A percentile compares a stretch with the other conserved stretches of the same genome.
Conservation (phyloP, 2,329 filamentous ascomycete genomes). For the Arthrobotrys iridis region DNA sequence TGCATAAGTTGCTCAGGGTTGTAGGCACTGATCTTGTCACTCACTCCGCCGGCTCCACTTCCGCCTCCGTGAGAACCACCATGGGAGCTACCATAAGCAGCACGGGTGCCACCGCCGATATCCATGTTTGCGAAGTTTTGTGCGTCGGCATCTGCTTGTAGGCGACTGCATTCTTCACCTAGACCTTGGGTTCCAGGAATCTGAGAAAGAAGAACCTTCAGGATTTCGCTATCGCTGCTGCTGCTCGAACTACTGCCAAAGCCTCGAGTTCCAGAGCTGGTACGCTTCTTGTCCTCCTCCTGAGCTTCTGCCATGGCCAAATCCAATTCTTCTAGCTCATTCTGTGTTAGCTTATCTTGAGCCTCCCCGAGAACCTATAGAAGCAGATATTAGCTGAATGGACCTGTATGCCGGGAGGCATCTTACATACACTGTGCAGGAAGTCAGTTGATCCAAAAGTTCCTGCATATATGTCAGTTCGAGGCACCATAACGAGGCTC, state of each 20-base stretch:
- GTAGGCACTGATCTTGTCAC: constrained; percentile 37
- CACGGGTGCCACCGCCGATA: constrained; percentile 63
- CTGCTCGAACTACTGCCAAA: constrained; percentile 36
- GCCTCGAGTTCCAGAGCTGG: constrained; percentile 26
- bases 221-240: constrained; percentile 69
- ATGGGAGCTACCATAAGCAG: constrained; percentile 17
- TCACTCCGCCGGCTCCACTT: neutral
- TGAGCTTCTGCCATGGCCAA: constrained; percentile 76
- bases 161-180: constrained; percentile 76
- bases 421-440: constrained; percentile 71
- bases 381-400: neutral
- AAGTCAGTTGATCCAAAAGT: constrained; percentile 85
- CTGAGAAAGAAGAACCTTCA: constrained; percentile 82
- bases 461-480: constrained; percentile 57
- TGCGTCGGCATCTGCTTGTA: constrained; percentile 77
- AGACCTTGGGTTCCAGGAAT: constrained; percentile 79
- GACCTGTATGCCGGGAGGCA: neutral
- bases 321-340: constrained; percentile 83
- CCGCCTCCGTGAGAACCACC: neutral
- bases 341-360: constrained; percentile 84
- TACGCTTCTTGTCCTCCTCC: constrained; percentile 61
- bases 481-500: constrained; percentile 65
- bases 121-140: constrained; percentile 79
- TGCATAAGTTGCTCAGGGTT: constrained; percentile 74
- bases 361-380: constrained; percentile 70